phyloP scores from a whole-genome alignment of 805 yeast species.

The Wickerhamiella cacticola region DNA sequence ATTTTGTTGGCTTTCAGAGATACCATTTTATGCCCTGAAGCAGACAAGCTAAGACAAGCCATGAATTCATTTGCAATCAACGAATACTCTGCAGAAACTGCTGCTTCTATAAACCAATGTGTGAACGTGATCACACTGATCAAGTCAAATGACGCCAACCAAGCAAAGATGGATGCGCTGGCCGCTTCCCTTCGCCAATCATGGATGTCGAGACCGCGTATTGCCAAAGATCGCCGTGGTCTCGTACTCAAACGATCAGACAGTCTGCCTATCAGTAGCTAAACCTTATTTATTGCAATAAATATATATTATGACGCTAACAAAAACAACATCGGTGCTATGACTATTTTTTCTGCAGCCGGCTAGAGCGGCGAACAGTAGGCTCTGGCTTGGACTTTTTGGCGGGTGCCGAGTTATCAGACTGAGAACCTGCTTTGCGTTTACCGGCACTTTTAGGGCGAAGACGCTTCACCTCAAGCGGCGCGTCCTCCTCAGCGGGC shows the following conservation, averaged over 20 bases:
- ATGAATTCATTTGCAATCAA: conserved; percentile 17
- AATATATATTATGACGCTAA: neutral
- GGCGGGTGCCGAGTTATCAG: neutral
- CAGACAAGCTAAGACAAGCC: conserved; percentile 21
- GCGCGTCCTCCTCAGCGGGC: neutral
- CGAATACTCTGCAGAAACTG: conserved; percentile 13
- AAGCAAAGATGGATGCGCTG: conserved; percentile 45
- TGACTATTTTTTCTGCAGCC: conserved; percentile 1
- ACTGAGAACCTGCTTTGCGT: neutral
- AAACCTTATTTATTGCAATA: neutral
- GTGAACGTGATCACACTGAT: conserved; percentile 45
- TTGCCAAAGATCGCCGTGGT: conserved; percentile 26
- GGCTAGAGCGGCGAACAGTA: conserved; percentile 1
- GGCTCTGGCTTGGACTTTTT: neutral
- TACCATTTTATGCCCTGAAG: conserved; percentile 27
- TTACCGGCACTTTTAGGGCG: neutral
- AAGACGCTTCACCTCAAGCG: neutral
- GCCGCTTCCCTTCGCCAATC: conserved; percentile 24
- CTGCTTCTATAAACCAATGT: conserved; percentile 43
- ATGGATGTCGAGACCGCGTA: conserved; percentile 25
- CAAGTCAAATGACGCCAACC: conserved; percentile 44
- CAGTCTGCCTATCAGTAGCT: neutral
- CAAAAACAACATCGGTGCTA: too few species aligned
- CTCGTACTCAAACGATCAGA: conserved; percentile 17
- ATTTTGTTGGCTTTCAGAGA: conserved; percentile 31